phyloP scores from a whole-genome alignment of 148 eudicot species.

The Talinum fruticosum region DNA sequence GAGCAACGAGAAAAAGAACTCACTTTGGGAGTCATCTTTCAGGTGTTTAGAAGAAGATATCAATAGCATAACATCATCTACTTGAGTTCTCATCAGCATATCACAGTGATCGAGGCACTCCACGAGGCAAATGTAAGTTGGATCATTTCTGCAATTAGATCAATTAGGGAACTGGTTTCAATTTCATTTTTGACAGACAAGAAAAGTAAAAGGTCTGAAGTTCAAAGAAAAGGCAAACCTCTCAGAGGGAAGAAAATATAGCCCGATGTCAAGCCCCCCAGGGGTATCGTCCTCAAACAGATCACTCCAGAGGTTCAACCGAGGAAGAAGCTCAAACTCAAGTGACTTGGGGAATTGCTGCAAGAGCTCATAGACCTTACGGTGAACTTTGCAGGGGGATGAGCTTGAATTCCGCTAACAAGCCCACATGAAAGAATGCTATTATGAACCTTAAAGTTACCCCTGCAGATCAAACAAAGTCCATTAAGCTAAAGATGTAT shows the following conservation, averaged over 20 bases:
- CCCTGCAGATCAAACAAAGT: constrained; percentile 45
- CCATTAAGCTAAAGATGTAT: not conserved
- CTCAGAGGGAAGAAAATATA: constrained; percentile 53
- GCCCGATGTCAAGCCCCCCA: constrained; percentile 52
- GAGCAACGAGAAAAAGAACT: constrained; percentile 11
- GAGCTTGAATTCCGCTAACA: constrained; percentile 42
- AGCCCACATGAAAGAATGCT: constrained; percentile 5
- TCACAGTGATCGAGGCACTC: constrained; percentile 38
- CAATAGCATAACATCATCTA: constrained; percentile 48
- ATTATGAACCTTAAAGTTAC: constrained; percentile 43
- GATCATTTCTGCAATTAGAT: constrained; percentile 34
- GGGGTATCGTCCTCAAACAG: constrained; percentile 48
- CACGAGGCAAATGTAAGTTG: constrained; percentile 31
- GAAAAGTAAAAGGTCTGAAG: not conserved
- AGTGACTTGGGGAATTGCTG: constrained; percentile 51
- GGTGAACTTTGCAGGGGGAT: constrained; percentile 47
- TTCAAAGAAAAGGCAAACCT: constrained; percentile 29
- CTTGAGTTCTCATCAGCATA: constrained; percentile 36
- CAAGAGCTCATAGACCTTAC: constrained; percentile 42
- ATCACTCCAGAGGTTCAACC: constrained; percentile 28
- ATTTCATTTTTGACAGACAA: not conserved
- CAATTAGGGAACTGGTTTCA: not conserved
- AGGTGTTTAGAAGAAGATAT: constrained; percentile 57
- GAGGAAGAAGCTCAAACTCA: constrained; percentile 43
- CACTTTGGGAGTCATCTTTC: constrained; percentile 44